Percentiles rank a stretch among this genome's conserved stretches.
These are phyloP conservation scores for Cyberlindnera mrakii DNA, from an alignment of 805 yeast genomes.

Conservation along the genomic window DNA sequence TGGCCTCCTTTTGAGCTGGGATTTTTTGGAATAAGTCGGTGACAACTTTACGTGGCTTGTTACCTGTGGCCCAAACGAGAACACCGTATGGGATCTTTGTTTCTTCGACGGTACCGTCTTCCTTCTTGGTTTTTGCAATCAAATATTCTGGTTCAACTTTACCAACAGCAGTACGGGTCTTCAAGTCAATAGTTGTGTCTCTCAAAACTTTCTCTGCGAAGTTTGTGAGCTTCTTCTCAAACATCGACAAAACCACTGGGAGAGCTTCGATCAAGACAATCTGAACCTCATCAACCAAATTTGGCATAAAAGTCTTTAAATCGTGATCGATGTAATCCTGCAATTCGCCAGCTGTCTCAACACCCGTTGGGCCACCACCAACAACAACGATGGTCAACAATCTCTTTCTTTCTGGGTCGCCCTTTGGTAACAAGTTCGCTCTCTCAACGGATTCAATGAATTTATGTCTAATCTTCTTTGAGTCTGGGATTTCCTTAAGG, in stretches of 20 bases:
- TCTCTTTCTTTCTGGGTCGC: constrained; percentile 77
- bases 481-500: constrained; percentile 85
- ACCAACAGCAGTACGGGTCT: constrained; percentile 83
- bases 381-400: constrained; percentile 83
- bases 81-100: constrained; percentile 76
- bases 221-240: constrained; percentile 36
- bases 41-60: constrained; percentile 74
- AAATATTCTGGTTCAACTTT: constrained; percentile 72
- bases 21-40: constrained; percentile 62
- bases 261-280: constrained; percentile 86
- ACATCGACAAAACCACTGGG: constrained; percentile 71
- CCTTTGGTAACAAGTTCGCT: constrained; percentile 76
- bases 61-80: constrained; percentile 96
- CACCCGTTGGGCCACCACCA: constrained; percentile 99
- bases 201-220: constrained; percentile 37
- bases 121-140: constrained; percentile 62
- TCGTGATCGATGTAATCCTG: constrained; percentile 94
- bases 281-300: constrained; percentile 74
- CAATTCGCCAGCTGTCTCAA: constrained; percentile 92
- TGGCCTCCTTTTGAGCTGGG: constrained; percentile 73
- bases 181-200: constrained; percentile 60
- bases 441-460: constrained; percentile 86
- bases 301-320: constrained; percentile 81
- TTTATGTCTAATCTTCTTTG: constrained; percentile 71
- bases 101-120: constrained; percentile 63